Evolutionary conservation across 2,329 filamentous ascomycete species (phyloP).

Genomic region (Sphaceloma murrayae): DNA sequence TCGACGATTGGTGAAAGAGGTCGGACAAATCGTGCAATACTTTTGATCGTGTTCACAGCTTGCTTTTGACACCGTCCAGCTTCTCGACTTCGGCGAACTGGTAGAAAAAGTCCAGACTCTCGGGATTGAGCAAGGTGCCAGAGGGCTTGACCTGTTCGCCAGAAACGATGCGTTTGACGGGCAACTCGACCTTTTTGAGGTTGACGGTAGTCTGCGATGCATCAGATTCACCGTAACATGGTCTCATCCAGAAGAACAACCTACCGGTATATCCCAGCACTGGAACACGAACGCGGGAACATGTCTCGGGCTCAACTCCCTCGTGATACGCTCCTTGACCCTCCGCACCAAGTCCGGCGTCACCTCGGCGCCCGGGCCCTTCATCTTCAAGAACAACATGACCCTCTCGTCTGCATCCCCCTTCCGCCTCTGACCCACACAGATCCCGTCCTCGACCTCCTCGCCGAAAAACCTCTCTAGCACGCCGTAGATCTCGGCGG

Average conservation of each 20-base stretch:
- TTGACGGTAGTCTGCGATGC: constrained; percentile 73
- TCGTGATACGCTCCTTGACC: constrained; percentile 56
- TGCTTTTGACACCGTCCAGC: constrained; percentile 40
- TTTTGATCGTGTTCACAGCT: no score
- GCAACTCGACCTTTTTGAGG: constrained; percentile 74
- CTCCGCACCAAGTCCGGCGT: constrained; percentile 45
- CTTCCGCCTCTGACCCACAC: constrained; percentile 65
- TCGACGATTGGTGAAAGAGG: no score
- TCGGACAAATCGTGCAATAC: no score
- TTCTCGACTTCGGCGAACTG: constrained; percentile 66
- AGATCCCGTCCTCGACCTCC: constrained; percentile 61
- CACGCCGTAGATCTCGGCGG: constrained; percentile 69
- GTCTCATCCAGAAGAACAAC: constrained; percentile 27
- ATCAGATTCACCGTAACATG: neutral
- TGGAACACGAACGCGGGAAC: constrained; percentile 72
- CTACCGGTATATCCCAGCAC: constrained; percentile 69
- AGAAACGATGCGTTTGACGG: constrained; percentile 74
- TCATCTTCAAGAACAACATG: constrained; percentile 52
- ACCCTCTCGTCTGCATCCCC: constrained; percentile 49
- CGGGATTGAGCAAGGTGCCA: constrained; percentile 66
- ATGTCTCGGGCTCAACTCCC: constrained; percentile 60
- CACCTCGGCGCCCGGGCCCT: constrained; percentile 48
- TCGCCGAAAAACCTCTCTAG: constrained; percentile 56
- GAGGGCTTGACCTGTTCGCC: constrained; percentile 65
- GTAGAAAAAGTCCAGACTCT: constrained; percentile 69